Conservation (phyloP, 345 rosid species). For the Ceriops zippeliana region DNA sequence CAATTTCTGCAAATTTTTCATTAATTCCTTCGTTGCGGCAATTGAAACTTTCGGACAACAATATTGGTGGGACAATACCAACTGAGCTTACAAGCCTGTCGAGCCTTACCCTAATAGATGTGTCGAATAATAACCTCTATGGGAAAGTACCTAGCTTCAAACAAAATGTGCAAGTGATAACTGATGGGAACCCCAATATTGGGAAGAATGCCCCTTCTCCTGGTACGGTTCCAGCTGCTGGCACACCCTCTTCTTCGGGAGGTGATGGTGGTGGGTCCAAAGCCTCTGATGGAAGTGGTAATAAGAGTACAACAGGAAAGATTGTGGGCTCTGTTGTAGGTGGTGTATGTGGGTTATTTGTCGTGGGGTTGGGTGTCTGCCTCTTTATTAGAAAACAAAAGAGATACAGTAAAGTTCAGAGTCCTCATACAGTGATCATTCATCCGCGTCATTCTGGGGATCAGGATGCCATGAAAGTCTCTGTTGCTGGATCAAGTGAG, state of each 20-base stretch:
- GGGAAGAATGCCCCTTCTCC: slow-evolving; percentile 33
- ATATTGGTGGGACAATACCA: slow-evolving; percentile 58
- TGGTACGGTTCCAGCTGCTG: slow-evolving; percentile 19
- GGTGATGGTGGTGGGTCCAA: slow-evolving; percentile 6
- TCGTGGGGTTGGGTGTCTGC: slow-evolving; percentile 47
- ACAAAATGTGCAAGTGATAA: slow-evolving; percentile 30
- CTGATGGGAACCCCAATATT: slow-evolving; percentile 46
- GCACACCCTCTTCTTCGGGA: slow-evolving; percentile 15
- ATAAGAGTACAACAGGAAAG: slow-evolving; percentile 32
- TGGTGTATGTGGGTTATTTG: slow-evolving; percentile 35
- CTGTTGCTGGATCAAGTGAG: slow-evolving; percentile 48
- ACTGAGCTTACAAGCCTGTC: slow-evolving; percentile 48
- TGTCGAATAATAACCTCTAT: slow-evolving; percentile 50
- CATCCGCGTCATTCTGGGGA: slow-evolving; percentile 65
- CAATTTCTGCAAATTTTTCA: slow-evolving; percentile 55
- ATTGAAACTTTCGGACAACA: slow-evolving; percentile 48
- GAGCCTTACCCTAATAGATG: slow-evolving; percentile 50
- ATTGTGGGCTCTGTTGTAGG: slow-evolving; percentile 58
- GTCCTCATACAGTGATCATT: slow-evolving; percentile 52
- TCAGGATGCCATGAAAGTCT: slow-evolving; percentile 44
- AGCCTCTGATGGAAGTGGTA: slow-evolving; percentile 24
- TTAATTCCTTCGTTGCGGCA: slow-evolving; percentile 41
- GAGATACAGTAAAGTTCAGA: slow-evolving; percentile 44
- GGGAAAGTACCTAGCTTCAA: slow-evolving; percentile 53
- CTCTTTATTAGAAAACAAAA: slow-evolving; percentile 29